Evolutionary conservation across 495 filamentous ascomycete genomes (phyloP).

Genomic region (Hypomontagnella monticulosa): DNA sequence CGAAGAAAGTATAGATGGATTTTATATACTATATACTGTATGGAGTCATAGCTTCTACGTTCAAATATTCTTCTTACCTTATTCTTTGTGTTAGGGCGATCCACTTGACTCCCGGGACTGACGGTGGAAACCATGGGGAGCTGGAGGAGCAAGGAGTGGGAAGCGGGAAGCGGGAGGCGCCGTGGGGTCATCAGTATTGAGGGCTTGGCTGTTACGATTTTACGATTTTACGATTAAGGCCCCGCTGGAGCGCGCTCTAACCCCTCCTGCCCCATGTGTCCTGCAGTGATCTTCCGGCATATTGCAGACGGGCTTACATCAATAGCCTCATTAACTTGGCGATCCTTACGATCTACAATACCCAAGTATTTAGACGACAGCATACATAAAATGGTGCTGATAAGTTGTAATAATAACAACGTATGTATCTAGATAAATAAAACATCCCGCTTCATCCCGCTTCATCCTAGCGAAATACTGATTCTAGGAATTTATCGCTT

Average conservation of each 20-base stretch:
- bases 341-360: conserved; percentile 11
- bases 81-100: conserved; percentile 13
- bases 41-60: too few species aligned
- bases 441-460: too few species aligned
- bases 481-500: background rate
- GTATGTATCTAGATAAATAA: too few species aligned
- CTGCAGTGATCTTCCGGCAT: conserved; percentile 38
- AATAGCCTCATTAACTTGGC: conserved; percentile 20
- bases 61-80: background rate
- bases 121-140: background rate
- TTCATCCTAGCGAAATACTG: background rate
- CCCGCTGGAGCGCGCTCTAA: conserved; percentile 25
- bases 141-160: too few species aligned
- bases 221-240: conserved; percentile 2
- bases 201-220: background rate
- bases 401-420: conserved; percentile 4
- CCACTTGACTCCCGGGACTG: conserved; percentile 33
- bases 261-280: conserved; percentile 28
- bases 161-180: conserved; percentile 30
- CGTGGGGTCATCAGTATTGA: conserved; percentile 15
- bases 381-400: too few species aligned
- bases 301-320: conserved; percentile 35
- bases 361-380: background rate
- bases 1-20: background rate
- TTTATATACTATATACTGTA: too few species aligned